These are phyloP conservation scores for Marvania coccoides DNA, from an alignment of 139 green algal genomes.

Conservation along the genomic window DNA sequence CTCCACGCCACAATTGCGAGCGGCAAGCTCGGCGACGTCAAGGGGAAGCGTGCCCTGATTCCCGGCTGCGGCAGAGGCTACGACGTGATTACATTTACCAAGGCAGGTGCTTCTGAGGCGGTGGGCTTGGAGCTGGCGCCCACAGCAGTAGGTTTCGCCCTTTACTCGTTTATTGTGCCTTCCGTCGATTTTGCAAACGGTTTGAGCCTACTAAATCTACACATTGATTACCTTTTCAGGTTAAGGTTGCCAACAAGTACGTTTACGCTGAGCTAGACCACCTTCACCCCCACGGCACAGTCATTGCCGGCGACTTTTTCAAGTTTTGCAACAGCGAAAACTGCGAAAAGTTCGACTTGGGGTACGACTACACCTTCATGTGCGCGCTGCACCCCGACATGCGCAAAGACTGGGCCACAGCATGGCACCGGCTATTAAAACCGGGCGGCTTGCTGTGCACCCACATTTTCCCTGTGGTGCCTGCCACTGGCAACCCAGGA, in stretches of 20 bases:
- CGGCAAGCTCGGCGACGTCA: neutral
- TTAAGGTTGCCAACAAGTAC: neutral
- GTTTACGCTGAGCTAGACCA: neutral
- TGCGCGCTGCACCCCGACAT: constrained; percentile 53
- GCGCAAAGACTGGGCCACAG: constrained; percentile 38
- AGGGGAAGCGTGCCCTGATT: constrained; percentile 25
- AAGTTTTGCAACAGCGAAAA: neutral
- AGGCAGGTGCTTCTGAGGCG: constrained; percentile 13
- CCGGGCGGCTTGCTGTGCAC: constrained; percentile 43
- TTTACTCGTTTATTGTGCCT: neutral
- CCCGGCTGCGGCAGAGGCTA: constrained; percentile 51
- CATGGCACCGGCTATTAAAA: constrained; percentile 33
- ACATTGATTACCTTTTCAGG: neutral
- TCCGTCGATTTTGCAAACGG: neutral
- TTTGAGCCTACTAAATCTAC: no score
- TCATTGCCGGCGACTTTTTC: constrained; percentile 41
- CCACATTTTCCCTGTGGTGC: constrained; percentile 52
- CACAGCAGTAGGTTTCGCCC: constrained; percentile 15
- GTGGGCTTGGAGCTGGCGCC: constrained; percentile 36
- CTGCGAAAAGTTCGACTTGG: constrained; percentile 31
- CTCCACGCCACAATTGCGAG: neutral
- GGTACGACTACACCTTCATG: constrained; percentile 65
- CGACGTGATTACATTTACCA: constrained; percentile 32
- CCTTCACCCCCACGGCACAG: neutral
- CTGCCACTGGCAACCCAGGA: constrained; percentile 3